A percentile compares a stretch with the other conserved stretches of the same genome.
Conservation (phyloP, 116 monocot species). For the Thalassia testudinum region DNA sequence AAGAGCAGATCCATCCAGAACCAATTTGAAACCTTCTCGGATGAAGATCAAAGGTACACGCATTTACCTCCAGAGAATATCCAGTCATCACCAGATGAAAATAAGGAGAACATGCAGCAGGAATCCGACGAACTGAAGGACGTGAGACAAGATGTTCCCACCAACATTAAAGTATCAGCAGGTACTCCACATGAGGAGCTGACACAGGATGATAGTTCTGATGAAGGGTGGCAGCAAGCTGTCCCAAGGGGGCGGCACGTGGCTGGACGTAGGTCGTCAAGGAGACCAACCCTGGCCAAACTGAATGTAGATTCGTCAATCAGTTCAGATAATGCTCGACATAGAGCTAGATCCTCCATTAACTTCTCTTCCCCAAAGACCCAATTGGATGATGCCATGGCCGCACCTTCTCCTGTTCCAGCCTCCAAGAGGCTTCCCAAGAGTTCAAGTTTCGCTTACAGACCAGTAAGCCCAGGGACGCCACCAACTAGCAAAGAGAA, state of each 20-base stretch:
- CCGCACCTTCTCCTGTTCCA: constrained; percentile 6
- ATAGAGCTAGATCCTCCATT: constrained; percentile 18
- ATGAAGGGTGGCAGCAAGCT: constrained; percentile 99
- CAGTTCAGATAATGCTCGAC: constrained; percentile 32
- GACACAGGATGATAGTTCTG: constrained; percentile 25
- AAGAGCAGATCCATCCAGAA: constrained; percentile 43
- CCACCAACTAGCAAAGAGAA: constrained; percentile 23
- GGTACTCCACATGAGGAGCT: constrained; percentile 22
- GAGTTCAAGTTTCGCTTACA: constrained; percentile 49
- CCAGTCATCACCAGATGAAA: constrained; percentile 6
- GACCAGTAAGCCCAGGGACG: constrained; percentile 4
- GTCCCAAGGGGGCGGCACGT: constrained; percentile 50
- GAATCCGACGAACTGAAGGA: constrained; percentile 31
- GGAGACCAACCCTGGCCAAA: constrained; percentile 59
- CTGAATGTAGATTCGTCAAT: constrained; percentile 51
- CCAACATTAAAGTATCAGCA: constrained; percentile 9
- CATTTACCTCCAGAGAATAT: constrained; percentile 1
- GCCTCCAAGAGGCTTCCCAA: constrained; percentile 37
- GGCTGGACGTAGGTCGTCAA: constrained; percentile 38
- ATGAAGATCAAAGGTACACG: constrained; percentile 37
- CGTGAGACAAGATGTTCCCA: constrained; percentile 12
- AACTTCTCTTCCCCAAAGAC: constrained; percentile 39
- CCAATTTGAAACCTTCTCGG: constrained; percentile 46
- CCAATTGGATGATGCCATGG: constrained; percentile 16
- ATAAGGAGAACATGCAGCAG: constrained; percentile 39